Conservation (phyloP, 192 early-diverging fungal genomes). For the Umbelopsis isabellina region DNA sequence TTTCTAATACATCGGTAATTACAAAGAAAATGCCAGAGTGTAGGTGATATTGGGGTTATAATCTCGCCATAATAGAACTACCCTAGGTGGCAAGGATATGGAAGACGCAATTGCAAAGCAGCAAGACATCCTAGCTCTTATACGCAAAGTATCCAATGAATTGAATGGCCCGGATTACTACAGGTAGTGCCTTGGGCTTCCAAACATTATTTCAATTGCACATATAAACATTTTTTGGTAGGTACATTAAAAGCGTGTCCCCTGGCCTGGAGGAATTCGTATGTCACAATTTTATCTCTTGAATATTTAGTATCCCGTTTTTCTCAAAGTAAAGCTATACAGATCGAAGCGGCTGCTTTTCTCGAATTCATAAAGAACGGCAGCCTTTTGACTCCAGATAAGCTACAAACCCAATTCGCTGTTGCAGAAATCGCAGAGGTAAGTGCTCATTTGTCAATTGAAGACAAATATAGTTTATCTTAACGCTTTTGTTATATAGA, state of each 20-base stretch:
- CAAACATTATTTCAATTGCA: neutral
- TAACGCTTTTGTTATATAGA: conserved; percentile 20
- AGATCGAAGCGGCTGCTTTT: conserved; percentile 51
- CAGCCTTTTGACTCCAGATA: conserved; percentile 26
- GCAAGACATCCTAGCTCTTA: conserved; percentile 37
- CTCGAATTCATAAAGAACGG: conserved; percentile 37
- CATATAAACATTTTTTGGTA: neutral
- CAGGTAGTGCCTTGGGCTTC: conserved; percentile 31
- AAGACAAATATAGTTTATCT: neutral
- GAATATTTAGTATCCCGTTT: neutral
- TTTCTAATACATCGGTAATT: conserved; percentile 44
- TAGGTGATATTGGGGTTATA: too few relatives aligned
- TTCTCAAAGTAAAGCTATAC: neutral
- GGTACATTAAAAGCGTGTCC: conserved; percentile 38
- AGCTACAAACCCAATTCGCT: conserved; percentile 31
- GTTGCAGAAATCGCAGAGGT: conserved; percentile 29
- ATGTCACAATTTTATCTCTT: neutral
- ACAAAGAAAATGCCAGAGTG: too few relatives aligned
- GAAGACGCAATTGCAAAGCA: conserved; percentile 36
- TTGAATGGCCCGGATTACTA: conserved; percentile 43
- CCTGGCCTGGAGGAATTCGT: conserved; percentile 47
- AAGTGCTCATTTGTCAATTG: neutral
- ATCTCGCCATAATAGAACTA: neutral
- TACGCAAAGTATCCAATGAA: conserved; percentile 34
- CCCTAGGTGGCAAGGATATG: conserved; percentile 17